Evolutionary conservation across 768 basidiomycete species (phyloP).

Genomic region (Phallus indusiatus): DNA sequence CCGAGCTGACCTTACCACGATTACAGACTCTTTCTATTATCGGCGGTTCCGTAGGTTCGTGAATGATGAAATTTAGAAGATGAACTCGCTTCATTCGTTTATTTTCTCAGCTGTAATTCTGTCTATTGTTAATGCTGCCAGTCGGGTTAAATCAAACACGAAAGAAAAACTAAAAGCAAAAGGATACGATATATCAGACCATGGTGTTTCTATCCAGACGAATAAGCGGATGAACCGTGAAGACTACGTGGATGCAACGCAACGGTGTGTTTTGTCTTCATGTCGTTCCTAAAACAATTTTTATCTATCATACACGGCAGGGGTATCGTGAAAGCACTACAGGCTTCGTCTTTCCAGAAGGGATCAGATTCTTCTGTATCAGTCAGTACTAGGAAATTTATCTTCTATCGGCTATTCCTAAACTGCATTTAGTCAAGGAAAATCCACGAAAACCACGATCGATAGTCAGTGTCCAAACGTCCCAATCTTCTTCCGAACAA

Average conservation of each 20-base stretch:
- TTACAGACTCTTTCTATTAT: conserved; percentile 3
- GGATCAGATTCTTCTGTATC: not conserved
- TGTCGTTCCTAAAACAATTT: not conserved
- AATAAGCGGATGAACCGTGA: conserved; percentile 47
- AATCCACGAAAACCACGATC: no score
- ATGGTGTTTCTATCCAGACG: conserved; percentile 60
- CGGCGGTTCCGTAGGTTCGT: conserved; percentile 2
- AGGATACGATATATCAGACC: conserved; percentile 48
- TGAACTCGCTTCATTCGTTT: not conserved
- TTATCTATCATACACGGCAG: conserved; percentile 22
- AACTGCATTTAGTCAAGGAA: no score
- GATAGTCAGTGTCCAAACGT: no score
- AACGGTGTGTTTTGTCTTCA: conserved; percentile 37
- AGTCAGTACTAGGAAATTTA: no score
- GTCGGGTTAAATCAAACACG: not conserved
- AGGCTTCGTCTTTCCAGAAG: conserved; percentile 33
- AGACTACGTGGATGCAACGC: conserved; percentile 64
- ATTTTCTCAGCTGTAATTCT: conserved; percentile 2
- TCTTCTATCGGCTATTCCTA: no score
- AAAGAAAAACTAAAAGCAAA: conserved; percentile 40
- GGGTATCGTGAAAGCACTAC: conserved; percentile 43
- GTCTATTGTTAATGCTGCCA: not conserved
- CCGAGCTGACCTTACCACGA: not conserved
- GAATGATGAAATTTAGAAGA: not conserved
- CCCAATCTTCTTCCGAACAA: no score